Evolutionary conservation across 352 stramenopile species (phyloP).

Genomic region (Phytophthora boehmeriae): DNA sequence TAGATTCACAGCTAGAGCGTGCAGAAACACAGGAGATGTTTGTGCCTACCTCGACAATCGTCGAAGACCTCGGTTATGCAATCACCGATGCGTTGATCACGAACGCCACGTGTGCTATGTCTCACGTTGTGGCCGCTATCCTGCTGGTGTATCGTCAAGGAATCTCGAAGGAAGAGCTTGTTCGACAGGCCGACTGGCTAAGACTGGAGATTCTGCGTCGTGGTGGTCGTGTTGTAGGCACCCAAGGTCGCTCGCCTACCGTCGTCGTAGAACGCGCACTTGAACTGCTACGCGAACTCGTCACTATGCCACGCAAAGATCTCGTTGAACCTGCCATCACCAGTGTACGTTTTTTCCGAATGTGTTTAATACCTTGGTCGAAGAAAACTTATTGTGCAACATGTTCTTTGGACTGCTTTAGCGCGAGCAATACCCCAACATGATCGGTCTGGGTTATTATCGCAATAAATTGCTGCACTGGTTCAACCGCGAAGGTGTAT

Average conservation of each 20-base stretch:
- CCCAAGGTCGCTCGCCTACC: slow-evolving; percentile 68
- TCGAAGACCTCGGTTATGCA: slow-evolving; percentile 72
- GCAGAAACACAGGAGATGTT: slow-evolving; percentile 39
- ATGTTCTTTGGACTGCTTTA: slow-evolving; percentile 27
- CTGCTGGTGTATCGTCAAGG: slow-evolving; percentile 82
- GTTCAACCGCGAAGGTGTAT: slow-evolving; percentile 83
- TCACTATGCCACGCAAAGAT: slow-evolving; percentile 75
- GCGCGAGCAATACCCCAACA: slow-evolving; percentile 85
- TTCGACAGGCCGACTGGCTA: slow-evolving; percentile 79
- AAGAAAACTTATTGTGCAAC: slow-evolving; percentile 18
- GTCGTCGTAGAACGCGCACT: slow-evolving; percentile 73
- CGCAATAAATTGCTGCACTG: slow-evolving; percentile 89
- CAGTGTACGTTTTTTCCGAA: slow-evolving; percentile 43
- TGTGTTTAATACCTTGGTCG: not conserved
- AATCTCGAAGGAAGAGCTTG: slow-evolving; percentile 72
- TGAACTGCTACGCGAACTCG: slow-evolving; percentile 68
- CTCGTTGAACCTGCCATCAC: slow-evolving; percentile 81
- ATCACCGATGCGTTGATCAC: slow-evolving; percentile 78
- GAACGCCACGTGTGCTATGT: slow-evolving; percentile 73
- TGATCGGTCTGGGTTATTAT: slow-evolving; percentile 88
- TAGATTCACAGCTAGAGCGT: slow-evolving; percentile 29
- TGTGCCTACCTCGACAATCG: slow-evolving; percentile 42
- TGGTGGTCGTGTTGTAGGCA: slow-evolving; percentile 72
- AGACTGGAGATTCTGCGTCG: slow-evolving; percentile 71
- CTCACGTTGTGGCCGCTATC: slow-evolving; percentile 75